Conservation (phyloP, 2,329 filamentous ascomycete genomes). For the Penicillium sp. region DNA sequence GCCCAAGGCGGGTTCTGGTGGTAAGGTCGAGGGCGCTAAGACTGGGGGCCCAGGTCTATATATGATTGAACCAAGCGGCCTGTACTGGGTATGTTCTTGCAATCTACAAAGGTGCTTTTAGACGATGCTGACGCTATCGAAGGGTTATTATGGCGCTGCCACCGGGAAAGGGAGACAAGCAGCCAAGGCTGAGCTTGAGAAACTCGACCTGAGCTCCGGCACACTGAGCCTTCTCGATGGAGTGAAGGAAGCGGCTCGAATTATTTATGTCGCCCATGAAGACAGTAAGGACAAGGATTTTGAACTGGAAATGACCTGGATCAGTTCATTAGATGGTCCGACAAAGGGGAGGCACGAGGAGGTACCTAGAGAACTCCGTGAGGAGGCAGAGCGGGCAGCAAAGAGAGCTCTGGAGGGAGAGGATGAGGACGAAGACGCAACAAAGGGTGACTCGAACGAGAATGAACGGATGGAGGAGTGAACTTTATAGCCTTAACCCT, state of each 20-base stretch:
- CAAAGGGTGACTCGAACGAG: constrained; percentile 49
- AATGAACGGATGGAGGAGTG: constrained; percentile 84
- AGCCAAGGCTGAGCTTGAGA: constrained; percentile 96
- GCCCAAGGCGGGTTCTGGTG: constrained; percentile 68
- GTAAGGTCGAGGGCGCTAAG: constrained; percentile 65
- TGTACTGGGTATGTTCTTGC: constrained; percentile 71
- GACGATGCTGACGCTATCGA: no score
- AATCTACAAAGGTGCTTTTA: no score
- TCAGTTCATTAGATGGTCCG: constrained; percentile 72
- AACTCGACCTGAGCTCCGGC: constrained; percentile 74
- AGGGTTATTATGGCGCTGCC: constrained; percentile 93
- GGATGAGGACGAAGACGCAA: constrained; percentile 73
- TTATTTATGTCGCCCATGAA: constrained; percentile 95
- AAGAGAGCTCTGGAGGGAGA: constrained; percentile 83
- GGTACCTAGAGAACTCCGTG: constrained; percentile 79
- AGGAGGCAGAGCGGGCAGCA: constrained; percentile 86
- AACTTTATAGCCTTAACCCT: no score
- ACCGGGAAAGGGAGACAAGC: constrained; percentile 94
- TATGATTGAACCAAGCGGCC: constrained; percentile 96
- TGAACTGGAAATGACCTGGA: constrained; percentile 98
- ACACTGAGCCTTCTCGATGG: constrained; percentile 74
- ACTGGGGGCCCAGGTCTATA: constrained; percentile 88
- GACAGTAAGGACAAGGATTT: constrained; percentile 99
- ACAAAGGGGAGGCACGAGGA: constrained; percentile 89
- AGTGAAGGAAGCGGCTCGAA: constrained; percentile 90